Evolutionary conservation across 441 rosid species (phyloP), one percentile per base, ranked within the genome.

Genomic region (Aquilaria agallochum): DNA sequence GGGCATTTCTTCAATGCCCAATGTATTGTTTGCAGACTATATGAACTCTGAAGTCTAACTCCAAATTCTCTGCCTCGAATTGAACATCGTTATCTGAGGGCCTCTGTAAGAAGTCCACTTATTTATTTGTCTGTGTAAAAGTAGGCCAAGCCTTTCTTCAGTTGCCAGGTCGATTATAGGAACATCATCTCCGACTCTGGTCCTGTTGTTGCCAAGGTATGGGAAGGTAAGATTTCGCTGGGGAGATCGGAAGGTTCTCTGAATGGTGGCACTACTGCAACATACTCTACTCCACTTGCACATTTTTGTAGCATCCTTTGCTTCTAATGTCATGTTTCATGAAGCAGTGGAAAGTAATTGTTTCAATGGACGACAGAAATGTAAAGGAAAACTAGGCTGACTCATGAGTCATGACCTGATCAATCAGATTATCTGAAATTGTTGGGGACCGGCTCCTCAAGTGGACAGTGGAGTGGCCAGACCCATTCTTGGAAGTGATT

Each of bases 141-240:
- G 27, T 20, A 20, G 27, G 27, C 82, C 0, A 91, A 82, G 90
- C 82, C 97, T 5, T 92, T 92, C 79, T 92, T 92, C 72, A 62
- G 62, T 58, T 85, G 91, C 7, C 89, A 89, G 55, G 96, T 92
- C 27, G 90, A 92, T 56, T 92, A 92, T 77, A 89, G 27, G 27
- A 20, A 20, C 27, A 20, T 20, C 27, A 20, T 20, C 27, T 20
- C 87, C 32, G 76, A 83, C 48, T 92, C 96, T 3, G 96, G 98
- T n/a, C 93, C 98, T 0, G 98, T 92, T 49, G 88, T 87, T 71
- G 98, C 98, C 11, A 89, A 87, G 98, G 66, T 87, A 55, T 92
- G 98, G 98, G 92, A 89, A 75, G 97, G 96, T 5, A 89, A 92
- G 83, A 77, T 91, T 85, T 64, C 47, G 92, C 97, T 0, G 79